Evolutionary conservation across 116 monocot species (phyloP), one percentile per base, ranked within the genome.

Genomic region (Zostera marina): DNA sequence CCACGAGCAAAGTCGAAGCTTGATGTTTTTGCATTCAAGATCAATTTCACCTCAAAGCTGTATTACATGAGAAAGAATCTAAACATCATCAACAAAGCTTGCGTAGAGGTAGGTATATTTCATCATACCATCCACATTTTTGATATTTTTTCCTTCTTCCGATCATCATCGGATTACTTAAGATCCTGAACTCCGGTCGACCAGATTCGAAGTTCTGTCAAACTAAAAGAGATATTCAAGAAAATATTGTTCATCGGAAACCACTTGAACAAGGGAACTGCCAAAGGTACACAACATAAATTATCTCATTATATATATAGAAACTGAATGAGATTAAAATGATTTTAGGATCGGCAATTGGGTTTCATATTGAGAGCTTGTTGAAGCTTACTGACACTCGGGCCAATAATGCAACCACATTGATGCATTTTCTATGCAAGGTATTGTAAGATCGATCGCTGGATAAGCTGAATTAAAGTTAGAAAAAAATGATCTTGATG

Each of bases 341-440:
- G 17, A 47, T 9, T 15, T 47, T n/a, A 99, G 99, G 99, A 40
- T 77, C 83, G 45, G 99, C 99, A 52, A 62, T 99, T 67, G 99
- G 99, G 25, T 99, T 99, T 53, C 80, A 76, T n/a, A 68, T 98
- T 68, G 98, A 90, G 57, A 83, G 98, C 79, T 83, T 90, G 53
- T 76, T 83, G 52, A 98, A 98, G 73, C 75, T 98, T n/a, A 79
- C 74, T 62, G 98, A 98, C 58, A 98, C 90, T 57, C 86, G 90
- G 62, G 90, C 83, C 58, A 85, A 89, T 62, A 86, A 70, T 59
- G 81, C 76, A 65, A 89, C 79, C 72, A 90, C 98, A 9, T 70
- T 98, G 22, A 98, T 98, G 91, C 98, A 98, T 78, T 98, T 83
- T 70, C 69, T 98, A 44, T 98, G 98, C 52, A 98, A 90, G 91